A percentile compares a stretch with the other conserved stretches of the same genome.
Conservation (phyloP, 768 basidiomycete species). For the Leccinum truebloodii region DNA sequence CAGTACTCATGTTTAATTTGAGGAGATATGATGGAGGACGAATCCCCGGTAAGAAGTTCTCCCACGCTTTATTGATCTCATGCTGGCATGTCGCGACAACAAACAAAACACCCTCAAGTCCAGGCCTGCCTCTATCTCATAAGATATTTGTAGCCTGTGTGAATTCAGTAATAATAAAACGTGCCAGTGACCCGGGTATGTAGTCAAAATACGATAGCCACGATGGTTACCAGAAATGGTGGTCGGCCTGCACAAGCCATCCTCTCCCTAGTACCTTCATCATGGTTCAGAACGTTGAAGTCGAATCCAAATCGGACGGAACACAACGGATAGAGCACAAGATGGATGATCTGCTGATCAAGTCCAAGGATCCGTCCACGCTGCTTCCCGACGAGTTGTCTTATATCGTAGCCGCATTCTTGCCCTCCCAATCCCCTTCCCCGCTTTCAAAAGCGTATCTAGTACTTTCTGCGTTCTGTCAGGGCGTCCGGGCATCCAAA, state of each 20-base stretch:
- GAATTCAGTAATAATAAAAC: too few species aligned
- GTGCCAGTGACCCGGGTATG: too few species aligned
- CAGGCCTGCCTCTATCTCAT: too few species aligned
- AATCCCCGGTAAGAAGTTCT: not conserved
- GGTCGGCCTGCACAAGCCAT: too few species aligned
- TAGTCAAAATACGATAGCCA: not conserved
- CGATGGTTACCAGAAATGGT: not conserved
- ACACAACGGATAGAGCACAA: not conserved
- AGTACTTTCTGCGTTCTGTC: slow-evolving; percentile 66
- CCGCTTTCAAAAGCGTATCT: slow-evolving; percentile 71
- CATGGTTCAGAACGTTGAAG: slow-evolving; percentile 14
- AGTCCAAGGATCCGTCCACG: slow-evolving; percentile 35
- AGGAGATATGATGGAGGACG: not conserved
- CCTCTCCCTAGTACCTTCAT: not conserved
- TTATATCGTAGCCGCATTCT: slow-evolving; percentile 52
- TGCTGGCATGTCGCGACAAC: too few species aligned
- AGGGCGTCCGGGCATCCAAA: slow-evolving; percentile 48
- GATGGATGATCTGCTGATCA: slow-evolving; percentile 35
- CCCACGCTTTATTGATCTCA: too few species aligned
- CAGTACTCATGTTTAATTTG: slow-evolving; percentile 16
- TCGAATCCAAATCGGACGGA: not conserved
- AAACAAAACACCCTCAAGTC: too few species aligned
- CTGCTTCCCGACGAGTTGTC: slow-evolving; percentile 57
- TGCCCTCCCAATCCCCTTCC: slow-evolving; percentile 43
- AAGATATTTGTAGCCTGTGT: too few species aligned